phyloP scores from a whole-genome alignment of 2,329 filamentous ascomycete species.

The Pseudogymnoascus sp. region DNA sequence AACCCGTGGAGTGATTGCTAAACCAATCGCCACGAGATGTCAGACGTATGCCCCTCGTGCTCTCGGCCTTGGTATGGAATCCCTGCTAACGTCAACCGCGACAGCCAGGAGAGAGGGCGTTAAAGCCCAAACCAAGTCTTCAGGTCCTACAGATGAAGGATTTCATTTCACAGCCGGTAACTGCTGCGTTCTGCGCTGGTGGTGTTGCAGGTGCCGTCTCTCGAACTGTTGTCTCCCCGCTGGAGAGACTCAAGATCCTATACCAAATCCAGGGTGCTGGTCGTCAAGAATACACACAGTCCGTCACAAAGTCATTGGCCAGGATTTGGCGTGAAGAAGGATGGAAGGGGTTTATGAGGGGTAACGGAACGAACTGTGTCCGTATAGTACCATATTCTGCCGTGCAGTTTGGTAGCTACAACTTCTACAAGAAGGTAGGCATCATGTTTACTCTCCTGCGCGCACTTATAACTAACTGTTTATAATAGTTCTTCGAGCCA shows the following conservation, averaged over 20 bases:
- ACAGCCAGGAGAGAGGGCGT: slow-evolving; percentile 20
- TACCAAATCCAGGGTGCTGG: slow-evolving; percentile 91
- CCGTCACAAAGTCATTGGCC: slow-evolving; percentile 74
- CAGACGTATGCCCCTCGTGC: not conserved
- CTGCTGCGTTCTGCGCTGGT: slow-evolving; percentile 88
- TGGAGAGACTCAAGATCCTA: slow-evolving; percentile 95
- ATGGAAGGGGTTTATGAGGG: slow-evolving; percentile 94
- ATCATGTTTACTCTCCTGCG: not conserved
- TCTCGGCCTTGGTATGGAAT: not conserved
- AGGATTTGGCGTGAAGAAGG: slow-evolving; percentile 99
- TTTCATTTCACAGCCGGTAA: slow-evolving; percentile 68
- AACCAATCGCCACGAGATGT: slow-evolving; percentile 6
- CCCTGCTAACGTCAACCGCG: not conserved
- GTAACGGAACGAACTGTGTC: slow-evolving; percentile 97
- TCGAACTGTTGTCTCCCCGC: slow-evolving; percentile 88
- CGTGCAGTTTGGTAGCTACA: slow-evolving; percentile 97
- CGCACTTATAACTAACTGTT: slow-evolving; percentile 10
- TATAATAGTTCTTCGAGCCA: slow-evolving; percentile 64
- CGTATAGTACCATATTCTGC: slow-evolving; percentile 97
- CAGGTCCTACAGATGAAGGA: slow-evolving; percentile 30
- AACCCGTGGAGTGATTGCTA: not conserved
- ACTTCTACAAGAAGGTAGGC: slow-evolving; percentile 85
- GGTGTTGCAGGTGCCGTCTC: slow-evolving; percentile 96
- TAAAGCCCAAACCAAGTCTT: slow-evolving; percentile 26
- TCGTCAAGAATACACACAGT: slow-evolving; percentile 86